Base-by-base conservation (phyloP, 805 yeast genomes). In the Starmerella apicola region DNA sequence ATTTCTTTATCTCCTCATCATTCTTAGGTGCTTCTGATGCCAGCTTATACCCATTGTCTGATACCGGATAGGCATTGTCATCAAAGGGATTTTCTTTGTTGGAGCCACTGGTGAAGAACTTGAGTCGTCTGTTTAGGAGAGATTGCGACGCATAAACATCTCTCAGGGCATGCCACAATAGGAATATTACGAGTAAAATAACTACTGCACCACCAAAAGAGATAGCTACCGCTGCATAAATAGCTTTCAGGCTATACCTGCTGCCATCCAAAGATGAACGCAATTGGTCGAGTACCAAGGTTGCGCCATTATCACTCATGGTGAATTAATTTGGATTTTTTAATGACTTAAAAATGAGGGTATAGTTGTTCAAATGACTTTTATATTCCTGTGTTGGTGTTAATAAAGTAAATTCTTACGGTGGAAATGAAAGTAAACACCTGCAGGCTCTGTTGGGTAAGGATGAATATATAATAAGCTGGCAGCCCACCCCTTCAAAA, bases 161-260 rank as follows among this genome's bases (percentile, higher is more conserved):
- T 21, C 50, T 46, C 41, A 55, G 49, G 3, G 53, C 48, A 7
- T 59, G 61, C 39, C 65, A 48, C 12, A 59, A 43, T 13, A 57
- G 15, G 35, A 60, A 45, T 31, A 62, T 58, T 6, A 43, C 27
- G 2, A 50, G 30, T 24, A 54, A 47, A 2, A 58, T 45, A 5
- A 50, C 34, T 3, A 50, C 16, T 1, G 61, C 49, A 9, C 62
- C 60, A 22, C 63, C 65, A 15, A 59, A 34, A 6, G 61, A 54
- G n/a, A 56, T 44, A 4, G 49, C 49, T n/a, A 61, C 36, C 20
- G 63, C 58, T 8, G 64, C 61, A 40, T 59, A 44, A 3, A 61
- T 62, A 5, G 66, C 62, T 26, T 50, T 44, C 9, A 60, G 52
- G 8, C 55, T 50, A 46, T 57, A 53, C 12, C 52, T 39, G 12